These are phyloP conservation scores for Camellia sinensis DNA, from an alignment of 148 eudicot species.

Conservation along the genomic window DNA sequence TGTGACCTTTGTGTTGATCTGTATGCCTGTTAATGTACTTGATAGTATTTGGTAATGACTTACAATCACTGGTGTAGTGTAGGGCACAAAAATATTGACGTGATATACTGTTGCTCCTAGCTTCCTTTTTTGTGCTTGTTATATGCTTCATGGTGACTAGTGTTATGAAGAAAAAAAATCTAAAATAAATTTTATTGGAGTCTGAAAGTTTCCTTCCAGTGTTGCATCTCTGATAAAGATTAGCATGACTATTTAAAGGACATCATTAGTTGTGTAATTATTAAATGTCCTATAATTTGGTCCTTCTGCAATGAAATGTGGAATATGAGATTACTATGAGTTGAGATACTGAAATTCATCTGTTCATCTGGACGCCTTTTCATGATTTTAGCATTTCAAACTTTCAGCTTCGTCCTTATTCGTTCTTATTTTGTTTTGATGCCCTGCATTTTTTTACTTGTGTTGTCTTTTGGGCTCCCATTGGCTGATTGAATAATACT, in stretches of 20 bases:
- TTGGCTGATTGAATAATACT: neutral
- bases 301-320: neutral
- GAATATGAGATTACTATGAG: neutral
- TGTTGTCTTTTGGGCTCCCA: neutral
- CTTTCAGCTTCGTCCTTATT: neutral
- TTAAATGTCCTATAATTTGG: neutral
- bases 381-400: conserved; percentile 3
- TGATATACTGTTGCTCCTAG: neutral
- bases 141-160: neutral
- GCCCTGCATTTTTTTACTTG: neutral
- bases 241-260: neutral
- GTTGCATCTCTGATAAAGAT: neutral
- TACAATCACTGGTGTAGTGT: too few species aligned
- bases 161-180: neutral
- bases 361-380: too few species aligned
- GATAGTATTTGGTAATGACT: neutral
- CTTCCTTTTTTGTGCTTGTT: neutral
- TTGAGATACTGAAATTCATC: neutral
- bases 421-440: neutral
- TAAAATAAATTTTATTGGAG: neutral
- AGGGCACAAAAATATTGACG: neutral
- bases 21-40: neutral
- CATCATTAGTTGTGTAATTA: neutral
- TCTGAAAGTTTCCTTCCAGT: neutral
- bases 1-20: neutral